These are phyloP conservation scores for Dryas drummondii DNA, from an alignment of 306 rosid genomes.

Conservation along the genomic window DNA sequence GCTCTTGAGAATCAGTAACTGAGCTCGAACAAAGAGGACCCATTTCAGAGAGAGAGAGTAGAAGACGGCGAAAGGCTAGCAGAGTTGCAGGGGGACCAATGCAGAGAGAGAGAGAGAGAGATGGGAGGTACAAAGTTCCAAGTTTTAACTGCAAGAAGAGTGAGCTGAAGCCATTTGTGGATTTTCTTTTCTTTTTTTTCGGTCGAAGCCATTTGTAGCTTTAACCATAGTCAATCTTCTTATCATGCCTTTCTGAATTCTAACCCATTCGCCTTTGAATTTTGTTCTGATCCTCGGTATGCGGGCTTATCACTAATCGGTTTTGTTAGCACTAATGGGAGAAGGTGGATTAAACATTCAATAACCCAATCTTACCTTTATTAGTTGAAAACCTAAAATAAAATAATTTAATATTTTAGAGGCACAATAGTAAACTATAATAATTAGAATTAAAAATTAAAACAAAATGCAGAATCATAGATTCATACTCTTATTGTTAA, in stretches of 20 bases:
- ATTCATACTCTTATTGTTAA: too few species aligned
- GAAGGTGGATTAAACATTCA: too few species aligned
- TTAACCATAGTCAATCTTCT: slow-evolving; percentile 12
- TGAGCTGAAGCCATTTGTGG: too few species aligned
- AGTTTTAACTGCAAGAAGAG: too few species aligned
- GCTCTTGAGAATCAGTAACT: slow-evolving; percentile 25
- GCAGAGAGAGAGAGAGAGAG: slow-evolving; percentile 22
- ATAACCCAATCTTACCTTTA: too few species aligned
- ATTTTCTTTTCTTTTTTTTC: too few species aligned
- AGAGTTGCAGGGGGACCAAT: slow-evolving; percentile 39
- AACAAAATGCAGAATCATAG: too few species aligned
- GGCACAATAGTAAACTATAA: too few species aligned
- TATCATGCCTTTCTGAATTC: not conserved
- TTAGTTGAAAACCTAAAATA: too few species aligned
- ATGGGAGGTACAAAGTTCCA: not conserved
- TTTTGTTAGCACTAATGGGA: too few species aligned
- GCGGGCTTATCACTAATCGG: not conserved
- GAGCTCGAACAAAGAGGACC: slow-evolving; percentile 42
- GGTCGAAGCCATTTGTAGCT: slow-evolving; percentile 9
- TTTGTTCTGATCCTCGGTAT: not conserved
- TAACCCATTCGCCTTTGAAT: not conserved
- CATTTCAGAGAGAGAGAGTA: slow-evolving; percentile 37
- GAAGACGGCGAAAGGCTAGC: slow-evolving; percentile 57
- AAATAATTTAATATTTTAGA: too few species aligned
- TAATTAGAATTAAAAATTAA: too few species aligned